Base-by-base conservation (phyloP, 139 green algal genomes). In the Micractinium conductrix region DNA sequence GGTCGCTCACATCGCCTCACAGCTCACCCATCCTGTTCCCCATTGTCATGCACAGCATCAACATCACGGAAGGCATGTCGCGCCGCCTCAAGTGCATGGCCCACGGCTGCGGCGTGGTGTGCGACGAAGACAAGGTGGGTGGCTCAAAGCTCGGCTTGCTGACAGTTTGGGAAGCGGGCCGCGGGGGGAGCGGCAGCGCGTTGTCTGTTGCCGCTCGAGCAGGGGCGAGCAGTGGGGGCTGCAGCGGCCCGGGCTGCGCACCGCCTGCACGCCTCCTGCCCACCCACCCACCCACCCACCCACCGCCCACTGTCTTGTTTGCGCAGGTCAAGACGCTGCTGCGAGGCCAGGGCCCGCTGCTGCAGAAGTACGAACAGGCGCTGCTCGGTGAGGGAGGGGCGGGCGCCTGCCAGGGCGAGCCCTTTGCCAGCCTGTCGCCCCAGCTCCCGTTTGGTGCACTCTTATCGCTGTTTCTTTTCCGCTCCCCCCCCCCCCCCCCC, bases 21-120 rank as follows among this genome's bases (percentile, higher is more conserved):
- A n/a, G n/a, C n/a, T n/a, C n/a, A n/a, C 69, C 53, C 37, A 33
- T 48, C 69, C 38, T n/a, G 17, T 33, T 40, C 12, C 69, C 14
- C n/a, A n/a, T n/a, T n/a, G n/a, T n/a, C n/a, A n/a, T n/a, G n/a
- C n/a, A 58, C 76, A 82, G 76, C 22, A 91, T 94, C 5, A 89
- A 94, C 63, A 96, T 98, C 74, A 74, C 63, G 4, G 95, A 97
- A 30, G 94, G 94, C 50, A 87, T 92, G 65, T 91, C 89, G 19
- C 81, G 91, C 26, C 78, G 86, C 30, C 74, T 94, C 40, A 87
- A 74, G 22, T 98, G 95, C 86, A 98, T 98, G 94, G 87, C 85
- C 0, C 89, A 83, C 80, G 91, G 90, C 74, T 98, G 95, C 80
- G 92, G 92, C 19, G 91, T 91, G 5, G 83, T 93, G 42, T 98